These are phyloP conservation scores for Blastocystis sp. DNA, from an alignment of 352 stramenopile species.

Conservation along the genomic window DNA sequence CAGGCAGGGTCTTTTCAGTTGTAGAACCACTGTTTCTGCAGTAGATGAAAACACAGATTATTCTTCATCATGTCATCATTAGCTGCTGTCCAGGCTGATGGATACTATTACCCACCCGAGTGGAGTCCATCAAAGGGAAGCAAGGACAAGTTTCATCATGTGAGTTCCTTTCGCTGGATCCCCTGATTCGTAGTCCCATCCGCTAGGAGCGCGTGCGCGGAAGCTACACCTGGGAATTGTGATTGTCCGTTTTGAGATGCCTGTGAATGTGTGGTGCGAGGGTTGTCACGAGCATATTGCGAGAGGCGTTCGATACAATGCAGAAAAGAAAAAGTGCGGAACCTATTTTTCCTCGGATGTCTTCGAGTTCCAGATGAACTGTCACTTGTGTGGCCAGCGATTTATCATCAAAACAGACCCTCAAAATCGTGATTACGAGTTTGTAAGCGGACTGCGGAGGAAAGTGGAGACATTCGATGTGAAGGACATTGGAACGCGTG, in stretches of 20 bases:
- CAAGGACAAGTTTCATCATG: conserved; percentile 72
- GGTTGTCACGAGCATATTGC: conserved; percentile 66
- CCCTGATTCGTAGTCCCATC: conserved; percentile 64
- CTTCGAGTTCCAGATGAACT: conserved; percentile 85
- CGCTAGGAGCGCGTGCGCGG: conserved; percentile 70
- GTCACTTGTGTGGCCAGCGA: conserved; percentile 70
- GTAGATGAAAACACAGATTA: not conserved
- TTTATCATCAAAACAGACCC: conserved; percentile 89
- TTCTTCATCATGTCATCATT: conserved; percentile 80
- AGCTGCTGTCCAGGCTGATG: conserved; percentile 85
- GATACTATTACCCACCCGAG: conserved; percentile 86
- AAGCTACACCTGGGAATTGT: conserved; percentile 78
- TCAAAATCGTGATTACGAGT: conserved; percentile 74
- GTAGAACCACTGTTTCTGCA: not conserved
- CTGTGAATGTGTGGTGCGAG: conserved; percentile 83
- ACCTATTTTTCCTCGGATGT: conserved; percentile 80
- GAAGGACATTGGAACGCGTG: conserved; percentile 56
- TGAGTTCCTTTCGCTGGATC: conserved; percentile 63
- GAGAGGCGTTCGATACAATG: conserved; percentile 85
- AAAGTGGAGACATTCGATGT: conserved; percentile 66
- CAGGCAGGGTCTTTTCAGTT: not conserved
- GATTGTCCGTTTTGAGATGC: conserved; percentile 92
- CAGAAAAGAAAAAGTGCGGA: conserved; percentile 78
- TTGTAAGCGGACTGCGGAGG: conserved; percentile 74
- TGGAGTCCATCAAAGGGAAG: conserved; percentile 75